A percentile compares a stretch with the other conserved stretches of the same genome.
phyloP scores from a whole-genome alignment of 139 green algal genomes.

The Volvox reticuliferus region DNA sequence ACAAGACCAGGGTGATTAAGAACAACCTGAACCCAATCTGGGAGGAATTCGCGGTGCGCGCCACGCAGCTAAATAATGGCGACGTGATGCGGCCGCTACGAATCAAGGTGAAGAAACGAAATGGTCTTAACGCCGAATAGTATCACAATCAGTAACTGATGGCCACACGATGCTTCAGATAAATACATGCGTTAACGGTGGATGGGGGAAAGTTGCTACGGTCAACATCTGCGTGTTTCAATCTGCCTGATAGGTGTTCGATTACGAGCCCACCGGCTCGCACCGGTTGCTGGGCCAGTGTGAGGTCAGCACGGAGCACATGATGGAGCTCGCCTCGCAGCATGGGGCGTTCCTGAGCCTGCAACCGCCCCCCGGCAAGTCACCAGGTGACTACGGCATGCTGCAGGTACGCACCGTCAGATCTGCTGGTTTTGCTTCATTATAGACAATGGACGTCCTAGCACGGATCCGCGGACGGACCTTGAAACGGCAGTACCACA shows the following conservation, averaged over 20 bases:
- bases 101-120: background rate
- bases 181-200: too few relatives aligned
- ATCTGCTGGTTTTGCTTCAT: background rate
- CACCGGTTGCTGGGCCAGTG: background rate
- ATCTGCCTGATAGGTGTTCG: constrained; percentile 7
- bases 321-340: constrained; percentile 14
- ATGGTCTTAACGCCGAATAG: background rate
- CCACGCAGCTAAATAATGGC: constrained; percentile 56
- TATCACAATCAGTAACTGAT: too few relatives aligned
- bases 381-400: background rate
- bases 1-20: constrained; percentile 49
- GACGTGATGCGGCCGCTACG: constrained; percentile 50
- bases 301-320: constrained; percentile 21
- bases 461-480: too few relatives aligned
- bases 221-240: too few relatives aligned
- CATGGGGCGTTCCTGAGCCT: background rate
- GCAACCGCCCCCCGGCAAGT: background rate
- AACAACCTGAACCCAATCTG: constrained; percentile 63
- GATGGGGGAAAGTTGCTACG: too few relatives aligned
- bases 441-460: too few relatives aligned
- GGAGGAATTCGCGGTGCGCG: constrained; percentile 45
- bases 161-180: too few relatives aligned
- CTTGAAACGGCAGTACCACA: too few relatives aligned
- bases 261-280: constrained; percentile 10
- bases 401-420: constrained; percentile 3